These are phyloP conservation scores for Acorus calamus DNA, from an alignment of 106 monocot species.

Conservation along the genomic window DNA sequence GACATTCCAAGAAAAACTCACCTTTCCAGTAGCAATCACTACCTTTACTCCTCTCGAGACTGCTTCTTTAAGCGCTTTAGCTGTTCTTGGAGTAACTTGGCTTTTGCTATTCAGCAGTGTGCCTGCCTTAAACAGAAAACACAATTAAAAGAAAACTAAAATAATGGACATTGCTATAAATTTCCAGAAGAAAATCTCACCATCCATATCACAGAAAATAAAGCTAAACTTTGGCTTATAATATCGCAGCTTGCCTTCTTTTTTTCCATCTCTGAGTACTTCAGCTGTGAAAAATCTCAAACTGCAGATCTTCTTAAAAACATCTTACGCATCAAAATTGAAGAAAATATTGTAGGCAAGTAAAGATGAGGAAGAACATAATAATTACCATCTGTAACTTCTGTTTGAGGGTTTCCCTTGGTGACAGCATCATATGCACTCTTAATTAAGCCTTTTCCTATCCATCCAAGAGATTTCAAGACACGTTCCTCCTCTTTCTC, in stretches of 20 bases:
- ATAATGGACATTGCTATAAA: background rate
- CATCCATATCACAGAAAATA: conserved; percentile 99
- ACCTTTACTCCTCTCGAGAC: no score
- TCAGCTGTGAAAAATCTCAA: conserved; percentile 47
- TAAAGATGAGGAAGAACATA: background rate
- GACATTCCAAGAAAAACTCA: background rate
- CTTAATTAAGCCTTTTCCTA: conserved; percentile 6
- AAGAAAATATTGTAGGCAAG: background rate
- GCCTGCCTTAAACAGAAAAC: conserved; percentile 30
- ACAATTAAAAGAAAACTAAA: background rate
- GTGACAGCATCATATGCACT: no score
- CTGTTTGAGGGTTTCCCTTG: no score
- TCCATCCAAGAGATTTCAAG: no score
- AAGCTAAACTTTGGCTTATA: conserved; percentile 71
- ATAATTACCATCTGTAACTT: no score
- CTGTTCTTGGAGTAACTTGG: conserved; percentile 49
- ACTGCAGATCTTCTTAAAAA: conserved; percentile 21
- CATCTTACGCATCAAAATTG: conserved; percentile 8
- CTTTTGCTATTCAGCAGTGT: conserved; percentile 94
- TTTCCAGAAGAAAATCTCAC: conserved; percentile 15
- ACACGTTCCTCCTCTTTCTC: no score
- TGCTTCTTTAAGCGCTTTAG: conserved; percentile 37
- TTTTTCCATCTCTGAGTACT: conserved; percentile 23
- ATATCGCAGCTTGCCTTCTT: conserved; percentile 38
- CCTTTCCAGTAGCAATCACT: no score